Evolutionary conservation across 345 rosid genomes (phyloP).

Genomic region (Syzygium oleosum): DNA sequence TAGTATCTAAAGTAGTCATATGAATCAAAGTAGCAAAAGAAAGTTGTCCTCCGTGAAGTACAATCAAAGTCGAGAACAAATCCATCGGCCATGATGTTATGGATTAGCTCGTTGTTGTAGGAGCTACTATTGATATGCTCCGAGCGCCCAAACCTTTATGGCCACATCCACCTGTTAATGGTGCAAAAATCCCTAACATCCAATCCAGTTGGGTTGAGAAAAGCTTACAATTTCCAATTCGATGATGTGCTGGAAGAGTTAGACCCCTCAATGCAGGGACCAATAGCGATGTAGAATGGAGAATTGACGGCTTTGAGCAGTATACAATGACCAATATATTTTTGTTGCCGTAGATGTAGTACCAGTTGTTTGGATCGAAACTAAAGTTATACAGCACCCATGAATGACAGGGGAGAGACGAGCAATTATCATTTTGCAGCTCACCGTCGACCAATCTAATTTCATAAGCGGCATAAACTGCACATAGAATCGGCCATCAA

Average conservation of each 20-base stretch:
- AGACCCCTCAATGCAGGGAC: neutral
- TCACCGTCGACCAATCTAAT: neutral
- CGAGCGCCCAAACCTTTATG: neutral
- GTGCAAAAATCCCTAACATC: neutral
- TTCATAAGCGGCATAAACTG: rapidly evolving
- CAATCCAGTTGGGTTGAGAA: neutral
- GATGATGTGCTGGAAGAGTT: neutral
- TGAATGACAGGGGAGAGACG: neutral
- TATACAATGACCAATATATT: neutral
- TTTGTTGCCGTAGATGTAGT: neutral
- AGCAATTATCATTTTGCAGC: neutral
- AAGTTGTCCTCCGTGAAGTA: neutral
- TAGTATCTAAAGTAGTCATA: neutral
- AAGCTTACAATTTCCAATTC: neutral
- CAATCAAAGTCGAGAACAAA: neutral
- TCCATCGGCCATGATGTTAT: neutral
- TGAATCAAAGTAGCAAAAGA: neutral
- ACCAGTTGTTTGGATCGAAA: rapidly evolving
- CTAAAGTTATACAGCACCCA: neutral
- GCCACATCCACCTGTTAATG: neutral
- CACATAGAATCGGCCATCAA: neutral
- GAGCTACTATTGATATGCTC: neutral
- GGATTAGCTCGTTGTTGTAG: neutral
- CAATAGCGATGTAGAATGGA: neutral
- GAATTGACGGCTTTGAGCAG: neutral